phyloP scores from a whole-genome alignment of 768 basidiomycete species.

The Tylopilus sp. region DNA sequence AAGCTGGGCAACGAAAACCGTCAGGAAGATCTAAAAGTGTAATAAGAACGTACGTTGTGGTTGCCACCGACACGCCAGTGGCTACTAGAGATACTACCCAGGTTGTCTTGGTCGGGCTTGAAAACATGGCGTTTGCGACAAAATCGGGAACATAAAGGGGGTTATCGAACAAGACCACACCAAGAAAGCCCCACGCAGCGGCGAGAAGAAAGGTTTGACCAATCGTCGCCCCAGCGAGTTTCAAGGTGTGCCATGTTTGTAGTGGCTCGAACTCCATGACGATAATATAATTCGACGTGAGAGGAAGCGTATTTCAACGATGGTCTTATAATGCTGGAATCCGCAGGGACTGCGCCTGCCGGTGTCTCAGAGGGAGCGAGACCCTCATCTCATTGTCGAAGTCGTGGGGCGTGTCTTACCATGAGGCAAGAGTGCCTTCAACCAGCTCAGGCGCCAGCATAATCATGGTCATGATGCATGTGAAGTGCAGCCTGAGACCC shows the following conservation, averaged over 20 bases:
- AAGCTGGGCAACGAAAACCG: neutral
- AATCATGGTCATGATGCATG: neutral
- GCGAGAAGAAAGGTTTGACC: constrained; percentile 1
- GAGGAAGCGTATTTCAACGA: neutral
- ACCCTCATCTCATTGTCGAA: too few species aligned
- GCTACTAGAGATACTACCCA: neutral
- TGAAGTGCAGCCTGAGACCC: neutral
- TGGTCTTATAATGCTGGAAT: neutral
- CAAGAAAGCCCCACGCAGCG: neutral
- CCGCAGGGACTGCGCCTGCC: neutral
- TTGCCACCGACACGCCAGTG: neutral
- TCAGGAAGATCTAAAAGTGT: neutral
- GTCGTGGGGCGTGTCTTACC: neutral
- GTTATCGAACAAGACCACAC: neutral
- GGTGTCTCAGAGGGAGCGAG: neutral
- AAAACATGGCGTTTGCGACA: neutral
- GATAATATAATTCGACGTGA: too few species aligned
- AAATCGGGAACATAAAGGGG: neutral
- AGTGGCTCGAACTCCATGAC: neutral
- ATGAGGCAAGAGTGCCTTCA: neutral
- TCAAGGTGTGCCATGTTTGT: neutral
- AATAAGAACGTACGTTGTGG: neutral
- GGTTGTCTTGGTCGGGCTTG: neutral
- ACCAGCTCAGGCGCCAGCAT: too few species aligned
- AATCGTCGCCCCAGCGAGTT: neutral